Conservation (phyloP, 176 grass and related monocot species). For the Rhipidocladum racemiflorum region DNA sequence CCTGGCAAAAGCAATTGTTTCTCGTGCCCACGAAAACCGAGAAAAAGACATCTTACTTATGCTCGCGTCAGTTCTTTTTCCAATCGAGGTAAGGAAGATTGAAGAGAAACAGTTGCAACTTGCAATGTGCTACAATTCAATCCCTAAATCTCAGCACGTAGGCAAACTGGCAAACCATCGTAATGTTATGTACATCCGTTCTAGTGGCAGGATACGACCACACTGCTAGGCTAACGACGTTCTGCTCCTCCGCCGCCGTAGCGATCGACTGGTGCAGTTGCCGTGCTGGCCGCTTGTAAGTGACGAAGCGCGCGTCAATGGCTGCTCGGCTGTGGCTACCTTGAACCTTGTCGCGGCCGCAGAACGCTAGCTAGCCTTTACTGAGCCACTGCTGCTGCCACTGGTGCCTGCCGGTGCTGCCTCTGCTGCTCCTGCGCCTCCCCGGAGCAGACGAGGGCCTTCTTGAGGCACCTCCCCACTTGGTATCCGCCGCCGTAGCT, state of each 20-base stretch:
- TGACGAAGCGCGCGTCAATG: background rate
- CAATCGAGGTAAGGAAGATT: background rate
- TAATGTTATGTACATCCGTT: background rate
- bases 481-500: slow-evolving; percentile 65
- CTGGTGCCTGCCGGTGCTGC: slow-evolving; percentile 18
- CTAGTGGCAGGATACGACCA: background rate
- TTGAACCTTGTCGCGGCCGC: background rate
- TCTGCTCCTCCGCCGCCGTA: background rate
- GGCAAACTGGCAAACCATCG: background rate
- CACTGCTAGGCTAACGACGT: background rate
- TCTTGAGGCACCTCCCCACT: slow-evolving; percentile 50
- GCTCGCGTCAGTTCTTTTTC: background rate
- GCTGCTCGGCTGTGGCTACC: background rate
- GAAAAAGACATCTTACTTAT: background rate
- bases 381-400: slow-evolving; percentile 4
- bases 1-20: background rate
- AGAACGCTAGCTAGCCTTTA: background rate
- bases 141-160: background rate
- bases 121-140: background rate
- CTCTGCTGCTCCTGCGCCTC: slow-evolving; percentile 2
- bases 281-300: background rate
- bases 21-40: background rate
- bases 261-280: background rate
- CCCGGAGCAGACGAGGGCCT: slow-evolving; percentile 45
- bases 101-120: background rate